Evolutionary conservation across 495 filamentous ascomycete genomes (phyloP).

Genomic region (Coniosporium apollinis): DNA sequence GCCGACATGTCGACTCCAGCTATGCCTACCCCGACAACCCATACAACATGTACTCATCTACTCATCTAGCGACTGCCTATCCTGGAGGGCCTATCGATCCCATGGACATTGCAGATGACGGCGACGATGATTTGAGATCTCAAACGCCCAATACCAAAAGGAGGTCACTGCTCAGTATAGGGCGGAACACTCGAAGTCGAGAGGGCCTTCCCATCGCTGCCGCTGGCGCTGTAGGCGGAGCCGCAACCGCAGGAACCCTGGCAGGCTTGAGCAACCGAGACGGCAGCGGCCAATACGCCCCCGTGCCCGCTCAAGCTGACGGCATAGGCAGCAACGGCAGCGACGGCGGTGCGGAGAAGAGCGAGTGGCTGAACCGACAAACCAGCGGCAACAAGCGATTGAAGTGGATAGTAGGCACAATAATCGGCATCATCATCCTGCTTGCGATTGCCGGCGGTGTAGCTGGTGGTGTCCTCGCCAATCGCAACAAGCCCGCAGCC

Average conservation of each 20-base stretch:
- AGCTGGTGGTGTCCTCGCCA: constrained; percentile 45
- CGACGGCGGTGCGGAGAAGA: constrained; percentile 28
- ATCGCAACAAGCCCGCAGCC: constrained; percentile 3
- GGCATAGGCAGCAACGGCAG: constrained; percentile 14
- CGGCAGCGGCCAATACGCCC: constrained; percentile 31
- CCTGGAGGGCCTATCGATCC: constrained; percentile 48
- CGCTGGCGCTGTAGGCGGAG: constrained; percentile 16
- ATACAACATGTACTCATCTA: too few species aligned
- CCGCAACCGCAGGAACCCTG: constrained; percentile 10
- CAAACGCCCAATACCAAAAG: constrained; percentile 24
- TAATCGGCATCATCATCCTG: constrained; percentile 45
- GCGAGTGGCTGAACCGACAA: constrained; percentile 39
- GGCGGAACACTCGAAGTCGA: constrained; percentile 15
- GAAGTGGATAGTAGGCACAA: constrained; percentile 47
- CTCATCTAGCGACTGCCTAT: constrained; percentile 40
- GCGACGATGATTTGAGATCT: constrained; percentile 52
- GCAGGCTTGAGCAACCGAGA: constrained; percentile 24
- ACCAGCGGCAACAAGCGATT: constrained; percentile 48
- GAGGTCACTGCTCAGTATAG: constrained; percentile 37
- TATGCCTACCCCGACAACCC: constrained; percentile 32
- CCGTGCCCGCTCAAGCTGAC: constrained; percentile 32
- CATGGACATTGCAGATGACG: constrained; percentile 67
- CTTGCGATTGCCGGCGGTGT: constrained; percentile 59
- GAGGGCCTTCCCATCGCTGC: constrained; percentile 17
- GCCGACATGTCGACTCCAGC: constrained; percentile 3